A percentile compares a stretch with the other conserved stretches of the same genome.
phyloP scores from a whole-genome alignment of 768 basidiomycete species.

The Serendipita sp. region DNA sequence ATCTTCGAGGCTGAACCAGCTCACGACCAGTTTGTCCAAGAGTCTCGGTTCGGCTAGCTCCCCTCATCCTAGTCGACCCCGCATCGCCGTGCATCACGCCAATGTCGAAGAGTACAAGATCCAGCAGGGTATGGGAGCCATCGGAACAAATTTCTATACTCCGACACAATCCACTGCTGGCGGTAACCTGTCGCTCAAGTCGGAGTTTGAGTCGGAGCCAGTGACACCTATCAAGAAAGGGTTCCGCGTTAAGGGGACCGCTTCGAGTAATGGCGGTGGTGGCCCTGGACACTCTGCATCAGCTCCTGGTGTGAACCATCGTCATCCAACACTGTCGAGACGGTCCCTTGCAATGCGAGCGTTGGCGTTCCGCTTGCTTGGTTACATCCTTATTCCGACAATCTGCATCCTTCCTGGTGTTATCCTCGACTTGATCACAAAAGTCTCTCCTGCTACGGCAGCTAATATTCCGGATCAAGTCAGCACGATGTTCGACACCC shows the following conservation, averaged over 20 bases:
- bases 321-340: background rate
- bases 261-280: background rate
- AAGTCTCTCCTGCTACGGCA: background rate
- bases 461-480: background rate
- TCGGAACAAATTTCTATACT: background rate
- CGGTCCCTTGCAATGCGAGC: constrained; percentile 6
- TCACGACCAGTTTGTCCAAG: background rate
- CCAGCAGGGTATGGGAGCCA: background rate
- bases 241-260: background rate
- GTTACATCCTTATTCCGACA: constrained; percentile 7
- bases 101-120: background rate
- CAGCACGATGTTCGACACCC: background rate
- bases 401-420: constrained; percentile 7
- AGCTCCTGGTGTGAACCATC: background rate
- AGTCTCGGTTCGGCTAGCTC: background rate
- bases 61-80: background rate
- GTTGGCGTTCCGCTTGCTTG: constrained; percentile 5
- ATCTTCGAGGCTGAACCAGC: background rate
- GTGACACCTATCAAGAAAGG: background rate
- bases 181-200: background rate
- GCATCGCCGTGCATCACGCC: background rate
- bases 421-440: constrained; percentile 2
- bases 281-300: background rate
- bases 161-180: background rate
- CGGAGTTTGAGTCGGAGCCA: background rate